Conservation (phyloP, 306 rosid genomes). For the Senna siamea region DNA sequence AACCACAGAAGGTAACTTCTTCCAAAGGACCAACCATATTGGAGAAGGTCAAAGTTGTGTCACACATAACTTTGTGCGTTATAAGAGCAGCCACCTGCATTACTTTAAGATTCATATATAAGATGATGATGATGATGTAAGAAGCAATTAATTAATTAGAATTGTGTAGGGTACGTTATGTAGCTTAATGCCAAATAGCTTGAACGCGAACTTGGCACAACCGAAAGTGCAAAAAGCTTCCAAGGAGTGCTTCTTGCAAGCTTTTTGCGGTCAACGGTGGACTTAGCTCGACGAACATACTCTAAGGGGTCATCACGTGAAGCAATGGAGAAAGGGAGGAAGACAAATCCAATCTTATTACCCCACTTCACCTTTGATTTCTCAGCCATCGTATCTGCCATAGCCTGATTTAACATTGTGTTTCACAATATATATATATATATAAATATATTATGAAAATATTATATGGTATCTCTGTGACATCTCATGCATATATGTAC, state of each 20-base stretch:
- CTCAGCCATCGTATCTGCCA: constrained; percentile 71
- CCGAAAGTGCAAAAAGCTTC: constrained; percentile 50
- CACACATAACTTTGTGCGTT: constrained; percentile 48
- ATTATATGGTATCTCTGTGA: too few species aligned
- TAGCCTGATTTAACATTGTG: constrained; percentile 38
- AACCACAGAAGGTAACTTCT: constrained; percentile 67
- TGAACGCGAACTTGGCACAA: constrained; percentile 36
- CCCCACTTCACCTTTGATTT: constrained; percentile 69
- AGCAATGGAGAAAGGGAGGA: constrained; percentile 52
- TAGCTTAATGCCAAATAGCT: constrained; percentile 52
- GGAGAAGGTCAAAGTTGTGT: constrained; percentile 62
- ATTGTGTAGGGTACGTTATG: too few species aligned
- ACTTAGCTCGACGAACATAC: constrained; percentile 63
- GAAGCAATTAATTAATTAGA: too few species aligned
- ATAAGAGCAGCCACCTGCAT: constrained; percentile 50
- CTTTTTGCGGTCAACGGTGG: constrained; percentile 57
- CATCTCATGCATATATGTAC: too few species aligned
- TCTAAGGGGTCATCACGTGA: constrained; percentile 57
- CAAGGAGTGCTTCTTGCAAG: constrained; percentile 61
- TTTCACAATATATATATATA: too few species aligned
- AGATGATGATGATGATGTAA: too few species aligned
- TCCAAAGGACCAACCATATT: constrained; percentile 65
- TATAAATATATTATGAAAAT: too few species aligned
- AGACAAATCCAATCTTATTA: constrained; percentile 54
- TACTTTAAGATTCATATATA: neutral